Conservation (phyloP, 148 eudicot species). For the Chenopodium quinoa region DNA sequence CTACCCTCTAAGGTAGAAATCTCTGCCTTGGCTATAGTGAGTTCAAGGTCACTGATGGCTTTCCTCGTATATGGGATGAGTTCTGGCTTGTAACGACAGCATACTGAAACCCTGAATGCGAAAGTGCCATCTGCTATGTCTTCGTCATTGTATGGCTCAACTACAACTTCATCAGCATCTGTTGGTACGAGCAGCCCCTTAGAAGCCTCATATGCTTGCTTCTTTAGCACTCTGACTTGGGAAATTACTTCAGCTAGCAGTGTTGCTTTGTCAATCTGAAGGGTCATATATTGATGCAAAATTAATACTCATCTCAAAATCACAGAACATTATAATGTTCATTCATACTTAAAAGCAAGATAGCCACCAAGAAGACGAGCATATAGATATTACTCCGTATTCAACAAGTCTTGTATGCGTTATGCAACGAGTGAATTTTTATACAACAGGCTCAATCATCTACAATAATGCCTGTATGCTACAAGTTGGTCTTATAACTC, state of each 20-base stretch:
- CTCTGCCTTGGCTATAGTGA: slow-evolving; percentile 50
- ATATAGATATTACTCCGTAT: neutral
- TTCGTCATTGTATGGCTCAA: slow-evolving; percentile 28
- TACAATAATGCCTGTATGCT: too few relatives aligned
- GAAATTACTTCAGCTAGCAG: slow-evolving; percentile 64
- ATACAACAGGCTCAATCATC: too few relatives aligned
- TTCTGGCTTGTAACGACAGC: slow-evolving; percentile 61
- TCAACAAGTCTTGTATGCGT: neutral
- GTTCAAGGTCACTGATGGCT: slow-evolving; percentile 42
- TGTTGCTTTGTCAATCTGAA: slow-evolving; percentile 86
- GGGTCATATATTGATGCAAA: neutral
- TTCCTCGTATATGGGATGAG: slow-evolving; percentile 46
- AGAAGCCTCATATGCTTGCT: slow-evolving; percentile 50
- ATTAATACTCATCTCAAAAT: neutral
- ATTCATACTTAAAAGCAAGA: neutral
- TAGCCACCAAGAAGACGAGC: neutral
- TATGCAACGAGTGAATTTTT: neutral
- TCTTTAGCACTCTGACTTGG: slow-evolving; percentile 59
- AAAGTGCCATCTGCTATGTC: slow-evolving; percentile 5
- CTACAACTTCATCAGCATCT: slow-evolving; percentile 58
- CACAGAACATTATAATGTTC: neutral
- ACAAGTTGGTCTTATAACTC: too few relatives aligned
- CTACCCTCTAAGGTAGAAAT: slow-evolving; percentile 61
- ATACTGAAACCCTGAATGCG: slow-evolving; percentile 44
- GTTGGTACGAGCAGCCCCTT: slow-evolving; percentile 60